These are phyloP conservation scores for Dothistroma septosporum DNA, from an alignment of 2,329 filamentous ascomycete species.

Conservation along the genomic window DNA sequence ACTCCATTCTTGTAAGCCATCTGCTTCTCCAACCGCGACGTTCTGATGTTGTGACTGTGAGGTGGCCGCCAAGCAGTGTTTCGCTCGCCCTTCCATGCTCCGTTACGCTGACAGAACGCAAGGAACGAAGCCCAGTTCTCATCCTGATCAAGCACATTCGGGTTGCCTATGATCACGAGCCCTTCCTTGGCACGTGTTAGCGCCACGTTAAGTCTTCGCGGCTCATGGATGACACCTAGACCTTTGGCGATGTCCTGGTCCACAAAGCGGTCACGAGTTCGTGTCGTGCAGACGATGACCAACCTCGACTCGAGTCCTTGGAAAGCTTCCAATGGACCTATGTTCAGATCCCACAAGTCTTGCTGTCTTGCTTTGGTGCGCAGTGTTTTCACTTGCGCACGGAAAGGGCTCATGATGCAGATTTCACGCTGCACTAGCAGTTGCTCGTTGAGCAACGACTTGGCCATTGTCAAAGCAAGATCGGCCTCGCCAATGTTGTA, in stretches of 20 bases:
- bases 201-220: constrained; percentile 27
- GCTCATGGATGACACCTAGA: constrained; percentile 26
- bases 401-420: constrained; percentile 30
- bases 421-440: constrained; percentile 20
- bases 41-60: constrained; percentile 14
- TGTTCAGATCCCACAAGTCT: constrained; percentile 18
- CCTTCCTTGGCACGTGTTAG: constrained; percentile 27
- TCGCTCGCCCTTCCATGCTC: constrained; percentile 5
- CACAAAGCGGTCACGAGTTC: constrained; percentile 26
- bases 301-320: constrained; percentile 27
- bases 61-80: constrained; percentile 11
- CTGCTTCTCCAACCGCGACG: constrained; percentile 23
- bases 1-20: constrained; percentile 4
- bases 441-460: constrained; percentile 20
- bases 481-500: constrained; percentile 25
- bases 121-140: constrained; percentile 25
- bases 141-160: constrained; percentile 22
- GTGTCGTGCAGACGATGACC: constrained; percentile 28
- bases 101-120: constrained; percentile 24
- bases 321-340: constrained; percentile 29
- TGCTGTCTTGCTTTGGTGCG: constrained; percentile 17
- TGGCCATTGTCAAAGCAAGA: constrained; percentile 18
- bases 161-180: constrained; percentile 27
- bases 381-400: constrained; percentile 25
- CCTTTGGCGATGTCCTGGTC: constrained; percentile 26